Evolutionary conservation across 371 early-diverging fungal species (phyloP).

Genomic region (Saksenaea vasiformis): DNA sequence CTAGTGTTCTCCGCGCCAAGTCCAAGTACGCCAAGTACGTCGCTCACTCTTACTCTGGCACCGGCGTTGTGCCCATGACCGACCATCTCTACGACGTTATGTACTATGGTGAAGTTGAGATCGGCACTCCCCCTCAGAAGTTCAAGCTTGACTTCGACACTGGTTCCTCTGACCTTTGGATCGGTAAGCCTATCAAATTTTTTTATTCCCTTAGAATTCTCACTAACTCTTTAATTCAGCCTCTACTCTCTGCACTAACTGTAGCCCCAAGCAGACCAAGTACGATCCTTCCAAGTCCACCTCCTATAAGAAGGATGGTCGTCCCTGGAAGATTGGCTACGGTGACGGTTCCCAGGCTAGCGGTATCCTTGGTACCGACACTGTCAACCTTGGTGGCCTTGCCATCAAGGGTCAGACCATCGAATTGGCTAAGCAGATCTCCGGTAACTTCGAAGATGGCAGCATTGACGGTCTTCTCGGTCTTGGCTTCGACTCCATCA

Average conservation of each 20-base stretch:
- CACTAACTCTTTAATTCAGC: slow-evolving; percentile 8
- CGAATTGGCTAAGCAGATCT: slow-evolving; percentile 35
- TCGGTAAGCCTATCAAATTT: slow-evolving; percentile 23
- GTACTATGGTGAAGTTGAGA: slow-evolving; percentile 59
- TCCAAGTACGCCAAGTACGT: slow-evolving; percentile 18
- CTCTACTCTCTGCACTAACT: slow-evolving; percentile 11
- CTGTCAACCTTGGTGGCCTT: slow-evolving; percentile 42
- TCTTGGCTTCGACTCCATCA: slow-evolving; percentile 39
- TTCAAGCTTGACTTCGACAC: slow-evolving; percentile 74
- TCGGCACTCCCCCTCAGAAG: slow-evolving; percentile 71
- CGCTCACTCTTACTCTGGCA: slow-evolving; percentile 1
- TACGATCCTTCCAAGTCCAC: slow-evolving; percentile 23
- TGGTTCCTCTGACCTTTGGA: slow-evolving; percentile 71
- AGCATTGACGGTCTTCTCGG: slow-evolving; percentile 50
- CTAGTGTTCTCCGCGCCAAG: slow-evolving; percentile 14
- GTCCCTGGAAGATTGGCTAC: slow-evolving; percentile 38
- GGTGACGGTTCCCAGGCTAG: slow-evolving; percentile 46
- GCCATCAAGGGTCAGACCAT: slow-evolving; percentile 39
- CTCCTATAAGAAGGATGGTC: slow-evolving; percentile 31
- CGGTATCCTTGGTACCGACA: slow-evolving; percentile 41
- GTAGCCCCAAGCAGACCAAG: slow-evolving; percentile 11
- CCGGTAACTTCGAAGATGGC: slow-evolving; percentile 31
- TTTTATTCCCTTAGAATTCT: not conserved
- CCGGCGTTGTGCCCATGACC: slow-evolving; percentile 21
- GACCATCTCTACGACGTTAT: slow-evolving; percentile 26